Base-by-base conservation (phyloP, 2,329 filamentous ascomycete species). In the Didymella pinodella region DNA sequence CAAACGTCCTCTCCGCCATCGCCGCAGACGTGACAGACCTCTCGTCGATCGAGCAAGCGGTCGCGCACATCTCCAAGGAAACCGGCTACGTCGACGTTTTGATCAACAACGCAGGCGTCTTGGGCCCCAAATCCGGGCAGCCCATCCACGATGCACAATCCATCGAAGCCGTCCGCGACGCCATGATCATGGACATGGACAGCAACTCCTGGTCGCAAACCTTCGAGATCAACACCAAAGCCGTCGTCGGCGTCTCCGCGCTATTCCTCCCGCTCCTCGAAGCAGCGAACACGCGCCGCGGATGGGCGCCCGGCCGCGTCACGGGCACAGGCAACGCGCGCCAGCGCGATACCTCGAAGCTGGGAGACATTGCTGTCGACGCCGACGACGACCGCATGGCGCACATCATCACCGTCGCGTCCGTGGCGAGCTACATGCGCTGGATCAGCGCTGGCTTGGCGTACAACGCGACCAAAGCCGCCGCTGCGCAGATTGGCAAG, bases 101-200 rank as follows among this genome's bases (percentile, higher is more conserved):
- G 0, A 77, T 85, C 66, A 81, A 82, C 67, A 85, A 85, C 62
- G 82, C 83, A 16, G 83, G 84, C 26, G 74, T 81, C 45, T 67
- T 70, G 4, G 80, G 83, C 0, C 82, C 83, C 0, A 68, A 61
- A n/a, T 76, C 78, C 49, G 79, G 76, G 34, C 73, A 64, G 5
- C 74, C 75, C 36, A 72, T 82, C 28, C 76, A 79, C 69, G 69
- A 76, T 49, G 79, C 80, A n/a, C 67, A 75, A 32, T 74, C 72
- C n/a, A 78, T 85, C 18, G 57, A 73, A 1, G 72, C 82, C 12
- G 59, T 85, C 25, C 75, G 77, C 8, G 75, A 82, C 2, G 67
- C 73, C 22, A 59, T 59, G 56, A 34, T 59, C 32, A 74, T 84
- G 60, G 66, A 77, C 7, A 65, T 63, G 7, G 73, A 70, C 11